These are phyloP conservation scores for Fusarium chaquense DNA, from an alignment of 2,329 filamentous ascomycete species.

Conservation along the genomic window DNA sequence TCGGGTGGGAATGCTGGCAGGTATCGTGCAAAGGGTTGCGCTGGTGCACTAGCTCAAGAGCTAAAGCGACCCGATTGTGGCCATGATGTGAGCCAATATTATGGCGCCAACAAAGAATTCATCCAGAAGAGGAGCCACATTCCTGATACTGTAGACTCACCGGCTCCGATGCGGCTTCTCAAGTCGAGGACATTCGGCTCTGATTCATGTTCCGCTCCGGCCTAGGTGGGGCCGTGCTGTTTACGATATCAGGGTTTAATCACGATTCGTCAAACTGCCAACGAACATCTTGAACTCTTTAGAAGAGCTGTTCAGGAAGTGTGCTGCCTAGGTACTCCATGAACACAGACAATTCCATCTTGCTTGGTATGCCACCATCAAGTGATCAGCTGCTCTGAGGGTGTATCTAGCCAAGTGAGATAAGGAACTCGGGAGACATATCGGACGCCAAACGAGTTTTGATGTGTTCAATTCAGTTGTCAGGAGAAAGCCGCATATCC, in stretches of 20 bases:
- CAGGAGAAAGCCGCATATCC: constrained; percentile 33
- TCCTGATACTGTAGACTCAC: constrained; percentile 7
- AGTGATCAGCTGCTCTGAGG: constrained; percentile 7
- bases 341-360: not conserved
- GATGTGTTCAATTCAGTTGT: constrained; percentile 25
- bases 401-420: constrained; percentile 4
- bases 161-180: constrained; percentile 17
- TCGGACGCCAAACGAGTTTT: constrained; percentile 6
- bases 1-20: constrained; percentile 19
- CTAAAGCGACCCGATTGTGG: constrained; percentile 34
- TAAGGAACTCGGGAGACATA: constrained; percentile 5
- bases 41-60: constrained; percentile 29
- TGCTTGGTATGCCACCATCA: constrained; percentile 9
- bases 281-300: too few species aligned
- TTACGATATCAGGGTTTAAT: constrained; percentile 2
- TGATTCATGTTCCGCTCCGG: constrained; percentile 28
- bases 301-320: not conserved
- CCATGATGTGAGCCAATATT: constrained; percentile 34
- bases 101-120: constrained; percentile 23
- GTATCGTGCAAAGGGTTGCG: constrained; percentile 16
- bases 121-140: constrained; percentile 27
- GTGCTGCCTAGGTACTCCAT: not conserved
- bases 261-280: not conserved
- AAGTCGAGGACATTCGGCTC: constrained; percentile 1
- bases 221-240: constrained; percentile 32